Percentiles rank a stretch among this genome's conserved stretches.
Conservation (phyloP, 2,329 filamentous ascomycete species). For the Venturia effusa region DNA sequence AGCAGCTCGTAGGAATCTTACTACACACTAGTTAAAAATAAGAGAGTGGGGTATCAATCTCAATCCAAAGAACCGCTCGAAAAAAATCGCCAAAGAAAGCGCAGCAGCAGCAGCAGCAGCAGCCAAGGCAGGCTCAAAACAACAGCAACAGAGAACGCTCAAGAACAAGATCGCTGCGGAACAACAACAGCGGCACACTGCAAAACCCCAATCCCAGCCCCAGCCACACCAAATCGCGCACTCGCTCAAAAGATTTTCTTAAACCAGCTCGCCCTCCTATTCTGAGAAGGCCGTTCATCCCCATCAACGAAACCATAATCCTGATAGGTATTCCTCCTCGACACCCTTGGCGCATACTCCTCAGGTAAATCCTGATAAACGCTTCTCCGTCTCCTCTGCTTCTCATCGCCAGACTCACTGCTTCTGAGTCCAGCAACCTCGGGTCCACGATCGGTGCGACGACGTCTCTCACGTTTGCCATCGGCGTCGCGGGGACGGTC, state of each 20-base stretch:
- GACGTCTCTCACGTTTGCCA: conserved; percentile 17
- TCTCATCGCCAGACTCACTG: background rate
- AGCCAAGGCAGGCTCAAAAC: background rate
- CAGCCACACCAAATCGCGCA: background rate
- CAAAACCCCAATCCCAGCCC: background rate
- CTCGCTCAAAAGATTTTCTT: conserved; percentile 30
- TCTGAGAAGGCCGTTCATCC: conserved; percentile 15
- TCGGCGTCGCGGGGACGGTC: conserved; percentile 19
- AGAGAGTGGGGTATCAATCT: conserved; percentile 5
- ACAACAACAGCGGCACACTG: background rate
- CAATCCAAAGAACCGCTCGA: background rate
- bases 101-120: no score
- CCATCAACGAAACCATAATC: conserved; percentile 24
- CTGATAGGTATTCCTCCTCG: conserved; percentile 12
- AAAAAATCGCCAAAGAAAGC: background rate
- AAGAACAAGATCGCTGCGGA: background rate
- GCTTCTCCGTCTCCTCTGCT: conserved; percentile 5
- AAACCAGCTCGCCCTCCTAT: conserved; percentile 35
- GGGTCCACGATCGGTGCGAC: background rate
- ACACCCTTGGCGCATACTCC: conserved; percentile 18
- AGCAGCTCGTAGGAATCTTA: no score
- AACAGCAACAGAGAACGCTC: background rate
- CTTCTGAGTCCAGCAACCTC: background rate
- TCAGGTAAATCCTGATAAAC: conserved; percentile 14
- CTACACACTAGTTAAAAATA: background rate